These are phyloP conservation scores for Trypanosoma caninum DNA, from an alignment of 208 protist species.

Conservation along the genomic window DNA sequence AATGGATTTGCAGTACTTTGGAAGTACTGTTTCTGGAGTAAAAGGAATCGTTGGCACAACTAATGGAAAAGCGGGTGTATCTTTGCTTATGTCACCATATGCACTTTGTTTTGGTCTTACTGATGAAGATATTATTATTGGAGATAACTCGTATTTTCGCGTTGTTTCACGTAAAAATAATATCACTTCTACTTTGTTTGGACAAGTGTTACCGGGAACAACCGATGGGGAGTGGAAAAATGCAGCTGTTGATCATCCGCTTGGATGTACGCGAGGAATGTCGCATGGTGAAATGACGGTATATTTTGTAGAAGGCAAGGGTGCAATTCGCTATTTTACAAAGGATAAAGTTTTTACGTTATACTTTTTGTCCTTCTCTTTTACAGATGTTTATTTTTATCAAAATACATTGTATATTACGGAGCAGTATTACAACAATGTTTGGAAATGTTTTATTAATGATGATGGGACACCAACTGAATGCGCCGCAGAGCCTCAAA, in stretches of 20 bases:
- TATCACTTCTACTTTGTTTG: conserved; percentile 32
- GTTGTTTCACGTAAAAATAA: conserved; percentile 32
- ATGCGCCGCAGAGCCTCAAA: not conserved
- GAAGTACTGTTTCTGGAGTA: conserved; percentile 36
- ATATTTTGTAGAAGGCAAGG: conserved; percentile 25
- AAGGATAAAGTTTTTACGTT: conserved; percentile 1
- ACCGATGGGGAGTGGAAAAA: conserved; percentile 1
- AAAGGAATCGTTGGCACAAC: not conserved
- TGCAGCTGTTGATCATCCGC: conserved; percentile 8
- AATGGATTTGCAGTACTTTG: conserved; percentile 21
- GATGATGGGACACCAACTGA: not conserved
- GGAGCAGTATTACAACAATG: conserved; percentile 5
- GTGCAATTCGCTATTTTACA: conserved; percentile 14
- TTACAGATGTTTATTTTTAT: conserved; percentile 31
- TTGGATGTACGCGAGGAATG: not conserved
- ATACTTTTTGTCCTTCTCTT: not conserved
- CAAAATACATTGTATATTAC: conserved; percentile 27
- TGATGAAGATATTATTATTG: conserved; percentile 36
- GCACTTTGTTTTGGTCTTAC: conserved; percentile 33
- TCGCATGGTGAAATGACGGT: not conserved
- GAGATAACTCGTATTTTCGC: conserved; percentile 30
- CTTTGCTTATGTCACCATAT: conserved; percentile 28
- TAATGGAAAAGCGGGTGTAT: conserved; percentile 33
- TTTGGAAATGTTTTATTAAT: conserved; percentile 27
- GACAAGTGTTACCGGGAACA: not conserved